Percentiles rank a stretch among this genome's conserved stretches.
Conservation (phyloP, 305 asterid species). For the Plantago rigida region DNA sequence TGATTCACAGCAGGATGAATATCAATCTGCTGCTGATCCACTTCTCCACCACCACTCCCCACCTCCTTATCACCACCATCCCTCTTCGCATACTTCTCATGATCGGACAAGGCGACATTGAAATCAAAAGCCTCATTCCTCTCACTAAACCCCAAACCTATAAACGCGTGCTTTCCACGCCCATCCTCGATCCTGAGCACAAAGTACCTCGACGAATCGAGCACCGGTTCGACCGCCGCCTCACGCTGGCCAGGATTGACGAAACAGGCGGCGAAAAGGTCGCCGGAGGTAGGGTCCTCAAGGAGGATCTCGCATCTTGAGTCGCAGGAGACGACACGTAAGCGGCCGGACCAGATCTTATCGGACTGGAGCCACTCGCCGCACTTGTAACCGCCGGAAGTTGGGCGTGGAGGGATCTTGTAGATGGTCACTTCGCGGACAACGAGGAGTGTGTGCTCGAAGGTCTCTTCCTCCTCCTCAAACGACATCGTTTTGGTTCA, state of each 20-base stretch:
- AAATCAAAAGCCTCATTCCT: conserved; percentile 86
- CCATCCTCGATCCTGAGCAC: conserved; percentile 82
- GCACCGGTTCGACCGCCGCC: conserved; percentile 64
- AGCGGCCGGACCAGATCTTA: conserved; percentile 97
- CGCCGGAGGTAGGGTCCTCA: conserved; percentile 83
- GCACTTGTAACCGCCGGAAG: conserved; percentile 93
- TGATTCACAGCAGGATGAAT: conserved; percentile 92
- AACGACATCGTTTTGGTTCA: conserved; percentile 40
- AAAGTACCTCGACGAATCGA: conserved; percentile 76
- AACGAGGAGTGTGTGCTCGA: conserved; percentile 85
- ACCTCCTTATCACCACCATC: conserved; percentile 62
- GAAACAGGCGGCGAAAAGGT: conserved; percentile 84
- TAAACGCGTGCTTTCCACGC: conserved; percentile 67
- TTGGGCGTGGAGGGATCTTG: conserved; percentile 93
- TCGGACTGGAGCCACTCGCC: conserved; percentile 98
- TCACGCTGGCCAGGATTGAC: conserved; percentile 70
- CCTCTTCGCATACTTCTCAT: conserved; percentile 70
- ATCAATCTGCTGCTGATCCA: conserved; percentile 56
- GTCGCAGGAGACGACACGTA: conserved; percentile 71
- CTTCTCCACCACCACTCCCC: conserved; percentile 33
- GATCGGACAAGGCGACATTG: conserved; percentile 77
- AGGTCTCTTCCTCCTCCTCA: conserved; percentile 73
- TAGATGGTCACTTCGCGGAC: conserved; percentile 81
- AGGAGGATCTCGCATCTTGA: conserved; percentile 88
- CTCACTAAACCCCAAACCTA: conserved; percentile 70